Evolutionary conservation across 768 basidiomycete genomes (phyloP), one percentile per base, ranked within the genome.

Genomic region (Russula sp.): DNA sequence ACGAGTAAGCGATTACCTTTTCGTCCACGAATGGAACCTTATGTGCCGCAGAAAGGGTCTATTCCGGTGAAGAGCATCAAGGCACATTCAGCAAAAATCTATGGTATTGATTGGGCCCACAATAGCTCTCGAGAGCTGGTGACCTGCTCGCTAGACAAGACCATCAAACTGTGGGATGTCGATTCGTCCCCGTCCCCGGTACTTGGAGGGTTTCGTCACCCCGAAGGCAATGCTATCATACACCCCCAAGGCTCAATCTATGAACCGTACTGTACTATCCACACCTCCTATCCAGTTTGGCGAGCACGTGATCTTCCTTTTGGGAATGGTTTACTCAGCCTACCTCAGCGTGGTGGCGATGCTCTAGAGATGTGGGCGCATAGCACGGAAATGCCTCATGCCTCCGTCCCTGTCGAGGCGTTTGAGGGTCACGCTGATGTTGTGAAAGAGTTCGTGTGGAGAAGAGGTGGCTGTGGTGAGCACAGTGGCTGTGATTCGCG

Each of bases 371-470:
- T 98, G 86, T 98, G 86, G 77, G 77, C 78, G 2, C 71, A 78
- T 29, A 74, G 75, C 20, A 65, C 41, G 35, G 65, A 62, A 51
- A 41, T 20, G 0, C 49, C 64, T 2, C 35, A 75, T 18, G 72
- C 74, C 0, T 75, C 78, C 45, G 70, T 67, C 10, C 84, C 87
- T 1, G 83, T 92, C 6, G 85, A 89, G 66, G 75, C 78, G 7
- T 96, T 95, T 66, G 88, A 90, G 66, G 94, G 93, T 0, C 93
- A 96, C 73, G 82, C 84, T 0, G 93, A 96, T 65, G 92, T 94
- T 2, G 96, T 98, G 20, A 97, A 96, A 69, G 96, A 99, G 74
- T 99, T 96, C 71, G 94, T 99, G 1, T 99, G 97, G 97, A 78
- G 97, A 62, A 83, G 79, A 69, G 81, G 86, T 2, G 80, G 79